Evolutionary conservation across 108 stramenopile species (phyloP).

Genomic region (Fragilaria radians): DNA sequence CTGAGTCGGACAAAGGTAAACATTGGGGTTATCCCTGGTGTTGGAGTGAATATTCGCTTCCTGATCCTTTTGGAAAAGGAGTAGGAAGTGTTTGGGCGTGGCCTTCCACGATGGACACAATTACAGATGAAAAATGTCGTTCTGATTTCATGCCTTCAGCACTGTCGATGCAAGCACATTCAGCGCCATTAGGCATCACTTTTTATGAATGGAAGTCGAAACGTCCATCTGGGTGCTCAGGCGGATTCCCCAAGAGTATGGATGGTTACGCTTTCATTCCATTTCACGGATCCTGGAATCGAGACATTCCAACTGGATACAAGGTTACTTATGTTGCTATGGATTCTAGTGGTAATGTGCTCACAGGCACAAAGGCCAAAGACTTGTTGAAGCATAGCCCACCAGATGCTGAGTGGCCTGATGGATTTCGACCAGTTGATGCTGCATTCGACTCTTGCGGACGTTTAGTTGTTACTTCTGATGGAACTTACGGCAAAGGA

Average conservation of each 20-base stretch:
- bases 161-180: constrained; percentile 64
- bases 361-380: constrained; percentile 22
- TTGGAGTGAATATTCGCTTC: constrained; percentile 60
- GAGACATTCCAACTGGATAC: constrained; percentile 68
- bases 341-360: constrained; percentile 35
- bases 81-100: constrained; percentile 65
- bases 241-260: constrained; percentile 45
- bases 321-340: constrained; percentile 66
- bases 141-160: constrained; percentile 30
- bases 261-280: constrained; percentile 70
- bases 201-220: constrained; percentile 48
- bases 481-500: constrained; percentile 32
- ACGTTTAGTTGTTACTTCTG: constrained; percentile 54
- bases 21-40: constrained; percentile 73
- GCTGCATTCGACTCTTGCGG: constrained; percentile 69
- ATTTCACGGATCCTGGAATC: constrained; percentile 74
- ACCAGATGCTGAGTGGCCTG: constrained; percentile 43
- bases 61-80: constrained; percentile 30
- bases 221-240: constrained; percentile 13
- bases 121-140: constrained; percentile 64
- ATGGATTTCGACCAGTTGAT: constrained; percentile 64
- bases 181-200: constrained; percentile 69
- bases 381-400: constrained; percentile 53
- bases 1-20: constrained; percentile 38
- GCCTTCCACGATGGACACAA: constrained; percentile 35